These are phyloP conservation scores for Cryphonectria nitschkei DNA, from an alignment of 2,329 filamentous ascomycete species.

Conservation along the genomic window DNA sequence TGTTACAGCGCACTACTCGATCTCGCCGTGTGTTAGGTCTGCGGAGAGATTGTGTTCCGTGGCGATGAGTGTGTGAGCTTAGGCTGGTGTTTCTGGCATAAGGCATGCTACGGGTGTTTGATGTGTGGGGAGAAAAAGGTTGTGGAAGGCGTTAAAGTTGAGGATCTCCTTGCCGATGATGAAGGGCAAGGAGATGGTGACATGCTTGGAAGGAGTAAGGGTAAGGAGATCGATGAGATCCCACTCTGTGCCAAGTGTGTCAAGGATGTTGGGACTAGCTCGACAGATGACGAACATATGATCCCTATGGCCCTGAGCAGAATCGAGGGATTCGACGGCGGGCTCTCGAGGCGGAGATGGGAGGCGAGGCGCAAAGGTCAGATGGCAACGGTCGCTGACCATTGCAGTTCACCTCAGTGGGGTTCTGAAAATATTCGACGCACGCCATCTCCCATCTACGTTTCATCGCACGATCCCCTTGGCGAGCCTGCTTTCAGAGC, in stretches of 20 bases:
- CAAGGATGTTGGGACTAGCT: conserved; percentile 45
- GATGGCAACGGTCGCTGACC: neutral
- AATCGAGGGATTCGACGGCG: conserved; percentile 50
- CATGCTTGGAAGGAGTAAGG: conserved; percentile 29
- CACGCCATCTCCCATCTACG: conserved; percentile 46
- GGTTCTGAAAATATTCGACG: neutral
- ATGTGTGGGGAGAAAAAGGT: conserved; percentile 51
- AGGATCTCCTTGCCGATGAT: conserved; percentile 38
- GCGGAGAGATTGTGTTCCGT: conserved; percentile 57
- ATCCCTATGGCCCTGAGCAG: conserved; percentile 48
- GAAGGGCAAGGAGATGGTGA: conserved; percentile 21
- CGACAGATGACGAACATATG: conserved; percentile 37
- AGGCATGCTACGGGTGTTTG: conserved; percentile 59
- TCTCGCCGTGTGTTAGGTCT: conserved; percentile 61
- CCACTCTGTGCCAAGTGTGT: conserved; percentile 55
- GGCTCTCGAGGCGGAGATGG: conserved; percentile 50
- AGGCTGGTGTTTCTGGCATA: conserved; percentile 66
- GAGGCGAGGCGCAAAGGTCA: conserved; percentile 35
- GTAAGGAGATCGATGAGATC: conserved; percentile 49
- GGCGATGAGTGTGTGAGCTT: conserved; percentile 60
- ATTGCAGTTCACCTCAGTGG: neutral
- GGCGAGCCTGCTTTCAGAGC: conserved; percentile 51
- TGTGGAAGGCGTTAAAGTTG: conserved; percentile 40
- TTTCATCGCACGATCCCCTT: conserved; percentile 54
- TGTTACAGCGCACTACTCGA: conserved; percentile 55